phyloP scores from a whole-genome alignment of 306 rosid species.

The Cucumis cinereus region DNA sequence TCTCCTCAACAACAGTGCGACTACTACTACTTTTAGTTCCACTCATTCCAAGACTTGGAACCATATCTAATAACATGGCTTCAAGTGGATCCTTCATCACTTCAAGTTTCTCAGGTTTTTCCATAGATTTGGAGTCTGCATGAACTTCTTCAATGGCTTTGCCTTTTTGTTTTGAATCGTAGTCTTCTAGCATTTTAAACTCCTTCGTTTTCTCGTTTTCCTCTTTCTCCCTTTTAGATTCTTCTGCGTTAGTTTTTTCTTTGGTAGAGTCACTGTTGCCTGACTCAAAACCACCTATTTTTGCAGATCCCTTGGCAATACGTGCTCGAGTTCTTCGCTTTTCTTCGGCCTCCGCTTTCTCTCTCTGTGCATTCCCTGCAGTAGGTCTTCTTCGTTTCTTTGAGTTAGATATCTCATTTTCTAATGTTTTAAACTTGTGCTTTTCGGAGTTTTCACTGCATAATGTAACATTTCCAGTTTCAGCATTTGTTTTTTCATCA shows the following conservation, averaged over 20 bases:
- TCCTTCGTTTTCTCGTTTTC: constrained; percentile 17
- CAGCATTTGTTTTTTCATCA: constrained; percentile 23
- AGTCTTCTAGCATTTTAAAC: constrained; percentile 13
- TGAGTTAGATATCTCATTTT: constrained; percentile 21
- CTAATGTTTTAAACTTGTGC: constrained; percentile 8
- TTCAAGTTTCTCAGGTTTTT: constrained; percentile 29
- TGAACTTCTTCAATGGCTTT: constrained; percentile 12
- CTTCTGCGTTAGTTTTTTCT: constrained; percentile 23
- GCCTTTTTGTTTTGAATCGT: constrained; percentile 14
- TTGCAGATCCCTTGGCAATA: constrained; percentile 35
- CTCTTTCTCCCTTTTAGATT: constrained; percentile 8
- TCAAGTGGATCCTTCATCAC: constrained; percentile 48
- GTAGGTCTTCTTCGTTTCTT: constrained; percentile 72
- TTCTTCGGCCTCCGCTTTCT: constrained; percentile 23
- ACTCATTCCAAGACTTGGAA: constrained; percentile 52
- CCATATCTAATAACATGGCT: constrained; percentile 75
- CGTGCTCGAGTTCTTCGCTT: constrained; percentile 33
- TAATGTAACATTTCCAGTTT: constrained; percentile 8
- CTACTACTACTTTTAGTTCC: constrained; percentile 14
- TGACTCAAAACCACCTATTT: constrained; percentile 38
- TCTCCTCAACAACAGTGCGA: constrained; percentile 10
- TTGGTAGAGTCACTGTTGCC: constrained; percentile 32
- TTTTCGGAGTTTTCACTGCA: constrained; percentile 13
- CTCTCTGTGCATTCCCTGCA: constrained; percentile 21
- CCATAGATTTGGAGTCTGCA: neutral